Evolutionary conservation across 2,329 filamentous ascomycete species (phyloP), one percentile per base, ranked within the genome.

Genomic region (Colletotrichum horii): DNA sequence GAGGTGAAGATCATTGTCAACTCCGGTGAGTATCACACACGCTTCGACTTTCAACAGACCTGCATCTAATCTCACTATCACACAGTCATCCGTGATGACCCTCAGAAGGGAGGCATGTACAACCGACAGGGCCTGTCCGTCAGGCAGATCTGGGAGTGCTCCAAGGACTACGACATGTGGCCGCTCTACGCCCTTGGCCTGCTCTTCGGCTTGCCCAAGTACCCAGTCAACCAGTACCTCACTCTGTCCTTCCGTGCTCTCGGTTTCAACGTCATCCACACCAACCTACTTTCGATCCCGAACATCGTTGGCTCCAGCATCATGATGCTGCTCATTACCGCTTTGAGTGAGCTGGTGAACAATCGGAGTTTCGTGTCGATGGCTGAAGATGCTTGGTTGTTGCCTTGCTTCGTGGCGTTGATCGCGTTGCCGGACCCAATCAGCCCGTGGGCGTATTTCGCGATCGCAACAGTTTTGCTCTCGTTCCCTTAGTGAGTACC

Each of bases 1-100:
- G 91, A 92, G 75, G 89, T 92, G 74, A 86, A 86, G 76, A 92
- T 92, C 68, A 87, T 92, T 62, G 88, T 92, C n/a, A 92, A 91
- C 78, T 83, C 86, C 24, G 79, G 87, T 88, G 38, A 26, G 6
- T 8, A 16, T 22, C 4, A 8, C 16, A 14, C 11, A 9, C 0
- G 9, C 11, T 9, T n/a, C 3, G 4, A 6, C 8, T 4, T 3
- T 4, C 12, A 2, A 9, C 15, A 1, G 15, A 15, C 7, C 19
- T 8, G 11, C 12, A 16, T 11, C 65, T 73, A 12, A 69, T 22
- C 22, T 19, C 6, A 6, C 2, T 22, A 14, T 2, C 3, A n/a
- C 78, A 34, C 88, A 5, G 85, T 89, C 16, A 83, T 85, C 3
- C 87, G 90, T 4, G 90, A 92, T 67, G 91, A 91, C 74, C 90